Evolutionary conservation across 2,329 filamentous ascomycete species (phyloP), one percentile per base, ranked within the genome.

Genomic region (Davidsoniella australis): DNA sequence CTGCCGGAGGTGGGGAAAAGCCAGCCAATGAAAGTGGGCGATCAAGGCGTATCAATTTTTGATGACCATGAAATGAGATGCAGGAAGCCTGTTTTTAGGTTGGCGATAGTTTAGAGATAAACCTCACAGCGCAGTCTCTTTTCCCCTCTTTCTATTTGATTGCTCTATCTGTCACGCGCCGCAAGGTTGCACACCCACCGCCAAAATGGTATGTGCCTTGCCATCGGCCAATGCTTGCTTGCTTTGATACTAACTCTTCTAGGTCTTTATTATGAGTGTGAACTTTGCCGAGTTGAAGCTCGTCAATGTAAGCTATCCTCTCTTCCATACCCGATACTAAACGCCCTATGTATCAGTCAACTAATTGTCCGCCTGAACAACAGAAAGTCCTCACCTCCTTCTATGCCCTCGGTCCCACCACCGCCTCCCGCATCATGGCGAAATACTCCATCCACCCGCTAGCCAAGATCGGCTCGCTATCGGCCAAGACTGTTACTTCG

Each of bases 391-490:
- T 98, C 56, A 75, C 85, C 64, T 75, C 74, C 52, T 94, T 95
- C 72, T 95, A 93, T 63, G 85, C 83, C 54, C 74, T 95, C 53
- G 88, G 88, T 6, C 73, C 78, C 38, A 72, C 76, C 56, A 68
- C 75, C 33, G 83, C 82, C 48, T 67, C 73, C 46, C 78, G 80
- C 41, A 79, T 98, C 57, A 82, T 96, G 70, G 85, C 91, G 56
- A 88, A 85, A 60, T 82, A 86, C 68, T 80, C 81, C 58, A 93
- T 98, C 61, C 85, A 94, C 67, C 80, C 85, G 26, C 80, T 76
- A 51, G 83, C 85, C 56, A 83, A 80, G 60, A 71, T 96, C 57
- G 84, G 83, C 62, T 72, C 77, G 6, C 68, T 98, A 17, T 72
- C 77, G 41, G 77, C 80, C 53, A 79, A 82, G 62, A 88, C 86